Percentiles rank a stretch among this genome's conserved stretches.
These are phyloP conservation scores for Trypanosoma theileri DNA, from an alignment of 208 protist species.

Conservation along the genomic window DNA sequence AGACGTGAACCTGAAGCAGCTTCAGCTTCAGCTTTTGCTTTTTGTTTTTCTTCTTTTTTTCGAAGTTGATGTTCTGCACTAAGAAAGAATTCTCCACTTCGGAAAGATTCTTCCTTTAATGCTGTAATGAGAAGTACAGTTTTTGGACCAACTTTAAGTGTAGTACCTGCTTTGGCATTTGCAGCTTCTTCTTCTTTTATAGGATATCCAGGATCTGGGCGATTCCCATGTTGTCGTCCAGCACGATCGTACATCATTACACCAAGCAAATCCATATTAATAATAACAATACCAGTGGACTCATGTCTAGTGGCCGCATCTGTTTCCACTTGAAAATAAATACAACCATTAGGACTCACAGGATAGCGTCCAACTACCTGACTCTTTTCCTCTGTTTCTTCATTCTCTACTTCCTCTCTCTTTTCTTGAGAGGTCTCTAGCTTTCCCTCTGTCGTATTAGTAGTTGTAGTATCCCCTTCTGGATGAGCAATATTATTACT, in stretches of 20 bases:
- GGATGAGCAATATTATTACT: not conserved
- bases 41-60: slow-evolving; percentile 78
- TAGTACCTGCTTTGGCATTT: slow-evolving; percentile 51
- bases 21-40: slow-evolving; percentile 65
- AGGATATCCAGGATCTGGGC: slow-evolving; percentile 83
- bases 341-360: slow-evolving; percentile 72
- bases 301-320: slow-evolving; percentile 81
- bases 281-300: slow-evolving; percentile 82
- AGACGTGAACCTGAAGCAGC: slow-evolving; percentile 43
- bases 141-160: slow-evolving; percentile 75
- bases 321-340: slow-evolving; percentile 90
- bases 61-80: slow-evolving; percentile 77
- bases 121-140: slow-evolving; percentile 76
- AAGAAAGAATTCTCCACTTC: slow-evolving; percentile 89
- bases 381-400: slow-evolving; percentile 14
- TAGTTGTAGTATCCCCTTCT: not conserved
- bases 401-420: not conserved
- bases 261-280: slow-evolving; percentile 55
- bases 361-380: slow-evolving; percentile 66
- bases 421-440: not conserved
- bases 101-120: slow-evolving; percentile 79
- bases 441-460: not conserved
- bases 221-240: slow-evolving; percentile 81
- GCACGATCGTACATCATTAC: slow-evolving; percentile 90
- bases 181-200: slow-evolving; percentile 69